Evolutionary conservation across 1,284 basidiomycete species (phyloP), one percentile per base, ranked within the genome.

Genomic region (Phylloporus gajari): DNA sequence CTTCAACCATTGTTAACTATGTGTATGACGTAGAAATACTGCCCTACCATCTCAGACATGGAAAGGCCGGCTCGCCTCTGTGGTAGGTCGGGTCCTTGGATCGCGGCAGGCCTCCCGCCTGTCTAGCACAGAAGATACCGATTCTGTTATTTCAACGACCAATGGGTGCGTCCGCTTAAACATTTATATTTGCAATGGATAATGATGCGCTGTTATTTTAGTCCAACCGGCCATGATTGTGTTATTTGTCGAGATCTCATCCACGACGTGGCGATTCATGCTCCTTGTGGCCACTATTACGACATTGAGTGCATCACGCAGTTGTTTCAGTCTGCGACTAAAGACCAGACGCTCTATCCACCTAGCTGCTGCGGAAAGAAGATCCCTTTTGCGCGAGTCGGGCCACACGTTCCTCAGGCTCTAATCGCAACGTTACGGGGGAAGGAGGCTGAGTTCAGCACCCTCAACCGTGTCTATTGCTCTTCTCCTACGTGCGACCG

Each of bases 401-500:
- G 70, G 27, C 74, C 68, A 5, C 76, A 82, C 69, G 73, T 88
- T 40, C 67, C 78, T 8, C 67, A 70, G 15, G 69, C 69, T 0
- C 78, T 84, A 40, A 46, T 77, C 17, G 61, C 72, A 2, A 77
- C 75, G 1, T 85, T 84, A 69, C 68, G 74, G 17, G 72, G 75
- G 66, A 85, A 85, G 61, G 70, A 78, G 1, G 59, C 62, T 62
- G 87, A 88, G 68, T 84, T 84, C 66, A 51, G 74, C 38, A 85
- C 85, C 3, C 73, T 80, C 9, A 81, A 83, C 38, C 82, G 87
- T 13, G 82, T 88, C 27, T 88, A 88, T 70, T 88, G 87, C 73
- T 77, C 80, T 25, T 82, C 80, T 46, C 78, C 80, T 5, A 70
- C 75, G 4, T 88, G 87, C 75, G 83, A 83, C 30, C 75, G 69